Conservation (phyloP, 2,329 filamentous ascomycete species). For the Cryphonectria japonica region DNA sequence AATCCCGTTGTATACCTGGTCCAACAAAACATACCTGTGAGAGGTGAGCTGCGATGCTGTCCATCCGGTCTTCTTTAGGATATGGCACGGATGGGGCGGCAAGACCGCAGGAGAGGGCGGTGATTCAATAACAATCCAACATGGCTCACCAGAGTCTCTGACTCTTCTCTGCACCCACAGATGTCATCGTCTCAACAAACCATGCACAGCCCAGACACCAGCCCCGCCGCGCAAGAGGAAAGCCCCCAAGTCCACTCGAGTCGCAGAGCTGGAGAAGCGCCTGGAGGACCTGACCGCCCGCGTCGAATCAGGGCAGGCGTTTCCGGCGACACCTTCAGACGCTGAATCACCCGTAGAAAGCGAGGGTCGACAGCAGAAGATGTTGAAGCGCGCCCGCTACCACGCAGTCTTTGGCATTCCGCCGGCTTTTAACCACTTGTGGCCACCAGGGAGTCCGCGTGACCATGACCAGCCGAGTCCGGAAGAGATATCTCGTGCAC, state of each 20-base stretch:
- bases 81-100: neutral
- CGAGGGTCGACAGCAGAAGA: neutral
- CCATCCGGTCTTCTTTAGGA: no score
- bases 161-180: slow-evolving; percentile 39
- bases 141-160: neutral
- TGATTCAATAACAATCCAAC: neutral
- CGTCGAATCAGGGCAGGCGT: slow-evolving; percentile 38
- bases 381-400: neutral
- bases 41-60: slow-evolving; percentile 41
- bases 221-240: slow-evolving; percentile 53
- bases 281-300: slow-evolving; percentile 54
- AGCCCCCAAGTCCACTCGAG: slow-evolving; percentile 50
- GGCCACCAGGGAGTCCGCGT: neutral
- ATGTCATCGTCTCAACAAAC: slow-evolving; percentile 52
- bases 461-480: neutral
- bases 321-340: slow-evolving; percentile 31
- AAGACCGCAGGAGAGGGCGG: neutral
- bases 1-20: slow-evolving; percentile 53
- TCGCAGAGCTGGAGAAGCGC: slow-evolving; percentile 55
- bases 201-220: slow-evolving; percentile 51
- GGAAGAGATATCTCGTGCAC: neutral
- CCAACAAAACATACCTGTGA: slow-evolving; percentile 50
- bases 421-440: slow-evolving; percentile 5
- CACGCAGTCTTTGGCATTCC: neutral
- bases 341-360: slow-evolving; percentile 6